phyloP scores from a whole-genome alignment of 768 basidiomycete species.

The Boletus sp. region DNA sequence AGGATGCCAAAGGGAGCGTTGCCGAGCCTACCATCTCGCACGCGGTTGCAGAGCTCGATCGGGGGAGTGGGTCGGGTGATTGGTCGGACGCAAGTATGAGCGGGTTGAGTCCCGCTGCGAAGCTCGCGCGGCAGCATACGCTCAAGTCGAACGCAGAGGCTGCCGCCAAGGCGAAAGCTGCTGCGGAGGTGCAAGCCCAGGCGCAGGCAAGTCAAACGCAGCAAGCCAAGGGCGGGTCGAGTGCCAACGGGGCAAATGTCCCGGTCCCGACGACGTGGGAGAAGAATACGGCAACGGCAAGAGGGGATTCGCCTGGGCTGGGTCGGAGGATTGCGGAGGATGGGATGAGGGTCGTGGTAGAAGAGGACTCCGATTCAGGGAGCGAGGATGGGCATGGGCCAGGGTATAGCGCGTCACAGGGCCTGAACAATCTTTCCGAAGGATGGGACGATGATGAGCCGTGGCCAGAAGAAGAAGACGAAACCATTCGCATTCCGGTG shows the following conservation, averaged over 20 bases:
- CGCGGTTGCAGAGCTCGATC: conserved; percentile 82
- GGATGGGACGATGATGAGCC: conserved; percentile 81
- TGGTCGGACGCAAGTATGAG: conserved; percentile 60
- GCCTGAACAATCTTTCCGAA: conserved; percentile 48
- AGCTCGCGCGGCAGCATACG: conserved; percentile 87
- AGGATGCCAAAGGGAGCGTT: conserved; percentile 59
- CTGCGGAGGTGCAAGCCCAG: conserved; percentile 27
- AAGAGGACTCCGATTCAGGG: conserved; percentile 66
- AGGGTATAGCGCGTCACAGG: conserved; percentile 32
- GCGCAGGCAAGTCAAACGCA: conserved; percentile 24
- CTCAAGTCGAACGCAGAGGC: conserved; percentile 71
- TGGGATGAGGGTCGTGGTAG: conserved; percentile 59
- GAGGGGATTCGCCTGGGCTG: conserved; percentile 43
- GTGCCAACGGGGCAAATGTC: conserved; percentile 26
- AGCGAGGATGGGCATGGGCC: conserved; percentile 48
- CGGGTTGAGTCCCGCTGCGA: conserved; percentile 86
- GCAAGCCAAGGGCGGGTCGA: conserved; percentile 19
- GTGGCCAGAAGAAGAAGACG: conserved; percentile 69
- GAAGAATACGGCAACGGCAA: conserved; percentile 68
- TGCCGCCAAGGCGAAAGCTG: conserved; percentile 39
- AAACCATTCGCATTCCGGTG: conserved; percentile 56
- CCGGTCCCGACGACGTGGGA: conserved; percentile 72
- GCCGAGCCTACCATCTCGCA: conserved; percentile 73
- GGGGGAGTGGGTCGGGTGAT: conserved; percentile 45
- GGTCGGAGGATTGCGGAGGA: conserved; percentile 56